Evolutionary conservation across 2,329 filamentous ascomycete genomes (phyloP).

Genomic region (Ceratocystis colombiana): DNA sequence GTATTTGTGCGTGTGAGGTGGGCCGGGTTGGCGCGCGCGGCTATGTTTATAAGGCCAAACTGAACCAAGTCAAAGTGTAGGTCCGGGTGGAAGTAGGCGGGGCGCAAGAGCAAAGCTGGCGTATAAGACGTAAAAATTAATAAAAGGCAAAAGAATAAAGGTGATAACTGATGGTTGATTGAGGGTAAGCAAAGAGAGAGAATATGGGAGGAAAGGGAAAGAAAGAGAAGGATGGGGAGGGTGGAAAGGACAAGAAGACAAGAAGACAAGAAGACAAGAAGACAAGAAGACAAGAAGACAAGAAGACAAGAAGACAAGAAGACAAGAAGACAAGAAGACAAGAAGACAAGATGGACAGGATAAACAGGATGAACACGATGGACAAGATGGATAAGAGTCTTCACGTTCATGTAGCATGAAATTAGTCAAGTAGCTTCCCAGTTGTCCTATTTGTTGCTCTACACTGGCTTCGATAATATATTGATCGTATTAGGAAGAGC

Average conservation of each 20-base stretch:
- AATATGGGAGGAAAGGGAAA: background rate
- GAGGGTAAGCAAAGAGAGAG: background rate
- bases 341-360: background rate
- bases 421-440: background rate
- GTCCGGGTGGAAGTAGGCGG: background rate
- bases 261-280: background rate
- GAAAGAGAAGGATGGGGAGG: background rate
- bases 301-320: background rate
- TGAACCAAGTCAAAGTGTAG: too few species aligned
- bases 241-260: background rate
- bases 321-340: background rate
- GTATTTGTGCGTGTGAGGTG: background rate
- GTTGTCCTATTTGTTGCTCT: background rate
- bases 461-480: too few species aligned
- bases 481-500: too few species aligned
- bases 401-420: background rate
- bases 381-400: background rate
- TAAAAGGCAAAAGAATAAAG: background rate
- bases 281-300: background rate
- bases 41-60: constrained; percentile 1
- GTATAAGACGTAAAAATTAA: background rate
- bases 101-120: background rate
- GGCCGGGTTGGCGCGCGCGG: background rate
- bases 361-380: background rate
- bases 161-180: background rate